A percentile compares a stretch with the other conserved stretches of the same genome.
These are phyloP conservation scores for Neopestalotiopsis clavispora DNA, from an alignment of 2,329 filamentous ascomycete genomes.

Conservation along the genomic window DNA sequence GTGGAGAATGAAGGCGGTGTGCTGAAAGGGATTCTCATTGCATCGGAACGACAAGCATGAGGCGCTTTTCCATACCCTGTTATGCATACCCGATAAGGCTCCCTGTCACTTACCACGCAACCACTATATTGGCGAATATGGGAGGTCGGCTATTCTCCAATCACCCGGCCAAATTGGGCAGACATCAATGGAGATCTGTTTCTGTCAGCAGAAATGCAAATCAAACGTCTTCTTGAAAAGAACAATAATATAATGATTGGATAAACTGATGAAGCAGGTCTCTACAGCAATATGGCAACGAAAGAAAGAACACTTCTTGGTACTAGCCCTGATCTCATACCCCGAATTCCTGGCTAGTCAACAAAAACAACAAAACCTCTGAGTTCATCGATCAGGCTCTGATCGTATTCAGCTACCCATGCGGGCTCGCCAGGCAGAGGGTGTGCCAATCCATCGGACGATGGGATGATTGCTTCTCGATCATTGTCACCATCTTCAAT, in stretches of 20 bases:
- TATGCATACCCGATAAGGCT: conserved; percentile 1
- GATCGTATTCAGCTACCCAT: conserved; percentile 34
- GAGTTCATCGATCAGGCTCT: conserved; percentile 32
- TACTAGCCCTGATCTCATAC: too few species aligned
- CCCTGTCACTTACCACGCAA: background rate
- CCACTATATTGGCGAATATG: background rate
- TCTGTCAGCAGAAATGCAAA: background rate
- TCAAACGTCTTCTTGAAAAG: background rate
- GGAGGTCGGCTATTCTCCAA: background rate
- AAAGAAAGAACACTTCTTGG: too few species aligned
- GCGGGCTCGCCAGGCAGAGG: conserved; percentile 24
- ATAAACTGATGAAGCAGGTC: background rate
- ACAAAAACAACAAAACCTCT: conserved; percentile 34
- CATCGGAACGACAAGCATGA: background rate
- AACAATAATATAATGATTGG: background rate
- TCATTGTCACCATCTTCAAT: background rate
- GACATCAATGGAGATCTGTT: background rate
- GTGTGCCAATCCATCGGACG: background rate
- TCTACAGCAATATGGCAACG: background rate
- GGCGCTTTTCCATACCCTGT: background rate
- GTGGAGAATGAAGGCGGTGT: background rate
- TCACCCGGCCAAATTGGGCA: background rate
- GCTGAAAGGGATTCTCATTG: background rate
- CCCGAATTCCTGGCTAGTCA: conserved; percentile 24
- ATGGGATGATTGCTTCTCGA: background rate